phyloP scores from a whole-genome alignment of 345 rosid genomes.

The Carallia pectinifolia region DNA sequence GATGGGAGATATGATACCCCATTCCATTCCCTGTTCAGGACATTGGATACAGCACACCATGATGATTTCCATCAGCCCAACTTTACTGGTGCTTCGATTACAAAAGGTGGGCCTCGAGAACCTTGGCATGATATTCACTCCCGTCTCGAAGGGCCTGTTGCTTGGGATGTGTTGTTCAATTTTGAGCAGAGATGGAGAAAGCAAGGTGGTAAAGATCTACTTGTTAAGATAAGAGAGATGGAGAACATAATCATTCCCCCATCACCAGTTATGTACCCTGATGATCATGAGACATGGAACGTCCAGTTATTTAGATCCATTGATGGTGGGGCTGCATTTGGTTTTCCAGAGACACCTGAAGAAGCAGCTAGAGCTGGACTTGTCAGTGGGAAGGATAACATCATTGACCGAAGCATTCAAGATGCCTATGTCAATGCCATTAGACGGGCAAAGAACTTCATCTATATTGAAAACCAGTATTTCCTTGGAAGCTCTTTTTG shows the following conservation, averaged over 20 bases:
- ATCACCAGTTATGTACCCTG: conserved; percentile 71
- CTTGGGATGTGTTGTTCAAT: conserved; percentile 94
- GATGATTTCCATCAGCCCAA: conserved; percentile 99
- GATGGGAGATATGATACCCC: conserved; percentile 95
- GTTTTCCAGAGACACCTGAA: conserved; percentile 95
- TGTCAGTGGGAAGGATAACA: conserved; percentile 92
- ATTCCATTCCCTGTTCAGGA: conserved; percentile 94
- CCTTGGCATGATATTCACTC: conserved; percentile 99
- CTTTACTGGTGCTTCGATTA: conserved; percentile 69
- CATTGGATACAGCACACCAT: conserved; percentile 89
- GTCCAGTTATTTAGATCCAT: conserved; percentile 96
- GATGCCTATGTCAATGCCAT: conserved; percentile 94
- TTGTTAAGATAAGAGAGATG: conserved; percentile 78
- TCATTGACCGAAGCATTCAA: conserved; percentile 93
- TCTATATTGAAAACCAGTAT: conserved; percentile 94
- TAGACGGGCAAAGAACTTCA: conserved; percentile 89
- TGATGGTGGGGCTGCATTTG: conserved; percentile 98
- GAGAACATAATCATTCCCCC: conserved; percentile 75
- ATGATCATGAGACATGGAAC: conserved; percentile 86
- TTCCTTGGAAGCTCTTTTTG: conserved; percentile 88
- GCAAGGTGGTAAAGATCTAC: conserved; percentile 90
- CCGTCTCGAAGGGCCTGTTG: conserved; percentile 93
- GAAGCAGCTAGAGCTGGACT: conserved; percentile 94
- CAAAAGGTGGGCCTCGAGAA: conserved; percentile 97
- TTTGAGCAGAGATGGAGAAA: conserved; percentile 96